A percentile compares a stretch with the other conserved stretches of the same genome.
Conservation (phyloP, 1,284 basidiomycete genomes). For the Leucoagaricus sp. region DNA sequence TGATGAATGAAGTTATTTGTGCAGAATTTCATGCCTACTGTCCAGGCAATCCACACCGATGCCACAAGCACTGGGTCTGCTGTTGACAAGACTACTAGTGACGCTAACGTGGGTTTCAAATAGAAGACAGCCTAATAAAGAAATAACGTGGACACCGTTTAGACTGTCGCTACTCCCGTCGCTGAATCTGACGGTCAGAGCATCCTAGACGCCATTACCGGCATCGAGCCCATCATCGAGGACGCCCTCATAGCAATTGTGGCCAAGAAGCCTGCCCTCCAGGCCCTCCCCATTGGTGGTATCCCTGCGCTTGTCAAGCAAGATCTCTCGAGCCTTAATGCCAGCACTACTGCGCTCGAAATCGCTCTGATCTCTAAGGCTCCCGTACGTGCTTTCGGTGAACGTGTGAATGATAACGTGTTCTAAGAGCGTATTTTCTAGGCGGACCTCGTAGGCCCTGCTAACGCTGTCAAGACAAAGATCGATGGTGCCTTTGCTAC, state of each 20-base stretch:
- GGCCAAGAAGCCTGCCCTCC: constrained; percentile 32
- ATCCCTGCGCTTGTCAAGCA: constrained; percentile 25
- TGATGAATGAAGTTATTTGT: background rate
- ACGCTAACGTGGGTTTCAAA: constrained; percentile 22
- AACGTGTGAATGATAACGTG: no score
- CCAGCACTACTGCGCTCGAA: constrained; percentile 29
- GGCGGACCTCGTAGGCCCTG: constrained; percentile 5
- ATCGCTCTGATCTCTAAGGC: constrained; percentile 28
- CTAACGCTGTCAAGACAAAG: constrained; percentile 21
- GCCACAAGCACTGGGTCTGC: constrained; percentile 23
- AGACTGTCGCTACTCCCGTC: constrained; percentile 21
- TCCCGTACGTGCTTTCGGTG: constrained; percentile 34
- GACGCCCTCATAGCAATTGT: constrained; percentile 29
- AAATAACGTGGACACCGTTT: background rate
- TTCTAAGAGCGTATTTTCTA: background rate
- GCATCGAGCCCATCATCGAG: constrained; percentile 28
- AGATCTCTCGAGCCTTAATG: constrained; percentile 27
- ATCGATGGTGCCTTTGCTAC: constrained; percentile 31
- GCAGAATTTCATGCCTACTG: background rate
- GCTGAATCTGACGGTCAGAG: constrained; percentile 29
- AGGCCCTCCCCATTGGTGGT: constrained; percentile 31
- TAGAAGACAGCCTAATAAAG: background rate
- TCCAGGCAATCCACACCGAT: constrained; percentile 31
- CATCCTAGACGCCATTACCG: constrained; percentile 27
- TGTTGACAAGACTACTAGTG: constrained; percentile 26